A percentile compares a stretch with the other conserved stretches of the same genome.
Evolutionary conservation across 116 monocot species (phyloP).

Genomic region (Zostera marina): DNA sequence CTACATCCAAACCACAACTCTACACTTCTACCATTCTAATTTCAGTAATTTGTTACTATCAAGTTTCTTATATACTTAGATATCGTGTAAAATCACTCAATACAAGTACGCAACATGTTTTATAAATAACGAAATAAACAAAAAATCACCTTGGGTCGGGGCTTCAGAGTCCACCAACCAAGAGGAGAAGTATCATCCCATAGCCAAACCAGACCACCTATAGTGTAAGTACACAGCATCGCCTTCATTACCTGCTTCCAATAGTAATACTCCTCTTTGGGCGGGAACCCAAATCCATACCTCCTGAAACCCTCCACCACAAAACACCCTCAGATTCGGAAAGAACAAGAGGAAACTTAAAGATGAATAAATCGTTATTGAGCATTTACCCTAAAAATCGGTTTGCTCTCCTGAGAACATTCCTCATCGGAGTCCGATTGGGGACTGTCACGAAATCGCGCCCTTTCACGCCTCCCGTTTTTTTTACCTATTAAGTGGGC

Average conservation of each 20-base stretch:
- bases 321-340: neutral
- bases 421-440: neutral
- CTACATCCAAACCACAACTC: too few species aligned
- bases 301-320: conserved; percentile 24
- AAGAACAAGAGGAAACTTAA: neutral
- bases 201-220: conserved; percentile 58
- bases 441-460: too few species aligned
- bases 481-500: too few species aligned
- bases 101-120: too few species aligned
- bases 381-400: conserved; percentile 5
- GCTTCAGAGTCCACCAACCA: conserved; percentile 88
- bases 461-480: too few species aligned
- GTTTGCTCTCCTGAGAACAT: conserved; percentile 1
- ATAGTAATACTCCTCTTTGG: conserved; percentile 69
- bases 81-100: too few species aligned
- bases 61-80: too few species aligned
- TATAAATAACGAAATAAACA: neutral
- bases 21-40: too few species aligned
- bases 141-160: conserved; percentile 53
- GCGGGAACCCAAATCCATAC: conserved; percentile 35
- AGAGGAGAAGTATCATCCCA: conserved; percentile 90
- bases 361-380: neutral
- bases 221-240: conserved; percentile 63
- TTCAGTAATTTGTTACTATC: neutral
- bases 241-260: conserved; percentile 90